phyloP scores from a whole-genome alignment of 2,329 filamentous ascomycete species.

The Thielaviopsis cerberus region DNA sequence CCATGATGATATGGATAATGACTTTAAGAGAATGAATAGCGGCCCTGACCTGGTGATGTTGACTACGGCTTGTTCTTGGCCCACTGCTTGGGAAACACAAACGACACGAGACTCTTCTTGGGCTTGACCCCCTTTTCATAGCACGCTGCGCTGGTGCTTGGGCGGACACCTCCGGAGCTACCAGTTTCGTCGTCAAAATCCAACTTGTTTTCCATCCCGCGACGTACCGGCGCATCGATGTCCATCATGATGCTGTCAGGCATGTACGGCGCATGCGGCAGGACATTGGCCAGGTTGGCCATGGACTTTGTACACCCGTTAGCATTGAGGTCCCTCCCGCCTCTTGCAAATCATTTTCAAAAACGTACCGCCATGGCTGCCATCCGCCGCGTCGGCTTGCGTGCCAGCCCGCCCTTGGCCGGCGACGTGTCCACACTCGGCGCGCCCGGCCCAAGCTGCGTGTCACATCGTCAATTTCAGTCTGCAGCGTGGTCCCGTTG shows the following conservation, averaged over 20 bases:
- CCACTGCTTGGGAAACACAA: constrained; percentile 20
- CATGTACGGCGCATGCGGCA: not conserved
- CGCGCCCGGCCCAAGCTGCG: constrained; percentile 15
- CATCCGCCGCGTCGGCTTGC: not conserved
- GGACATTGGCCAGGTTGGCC: not conserved
- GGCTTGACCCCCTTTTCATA: constrained; percentile 18
- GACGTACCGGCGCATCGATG: not conserved
- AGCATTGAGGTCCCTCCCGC: too few species aligned
- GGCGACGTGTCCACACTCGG: not conserved
- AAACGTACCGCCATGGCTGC: not conserved
- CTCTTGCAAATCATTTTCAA: not conserved
- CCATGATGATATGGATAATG: not conserved
- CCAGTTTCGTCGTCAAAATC: not conserved
- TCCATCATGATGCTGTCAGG: not conserved
- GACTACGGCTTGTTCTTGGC: not conserved
- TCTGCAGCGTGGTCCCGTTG: constrained; percentile 49
- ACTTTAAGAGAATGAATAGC: not conserved
- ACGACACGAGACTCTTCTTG: constrained; percentile 29
- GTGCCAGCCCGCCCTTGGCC: not conserved
- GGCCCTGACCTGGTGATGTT: not conserved
- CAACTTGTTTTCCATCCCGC: not conserved
- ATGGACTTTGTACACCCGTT: not conserved
- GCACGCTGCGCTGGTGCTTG: constrained; percentile 1
- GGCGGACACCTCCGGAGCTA: not conserved
- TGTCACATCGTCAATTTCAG: constrained; percentile 43